Base-by-base conservation (phyloP, 2,329 filamentous ascomycete species). In the Diaporthe australafricana region DNA sequence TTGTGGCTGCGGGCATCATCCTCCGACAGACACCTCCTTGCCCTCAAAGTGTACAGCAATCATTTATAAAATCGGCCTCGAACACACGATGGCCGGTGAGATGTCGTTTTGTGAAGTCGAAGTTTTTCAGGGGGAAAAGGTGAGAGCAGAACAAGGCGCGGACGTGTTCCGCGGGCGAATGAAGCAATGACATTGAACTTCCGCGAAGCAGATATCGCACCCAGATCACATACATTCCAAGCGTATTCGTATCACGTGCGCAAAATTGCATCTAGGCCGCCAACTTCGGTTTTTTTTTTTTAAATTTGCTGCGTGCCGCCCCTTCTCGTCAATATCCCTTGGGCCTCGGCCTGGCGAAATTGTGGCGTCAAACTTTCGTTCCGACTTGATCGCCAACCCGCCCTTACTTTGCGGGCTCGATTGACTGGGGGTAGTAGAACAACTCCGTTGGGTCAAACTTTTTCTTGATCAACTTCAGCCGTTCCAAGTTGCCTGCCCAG, bases 351-450 rank as follows among this genome's bases (percentile, higher is more conserved):
- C 52, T 7, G 12, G 30, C 20, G 30, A 35, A 20, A 32, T 22
- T 55, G 30, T 55, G 52, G 52, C 52, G 32, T 35, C 20, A 25
- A 12, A 17, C 32, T n/a, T 20, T n/a, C 52, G 30, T 38, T 62
- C 22, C 56, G 22, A 4, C 11, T 17, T 45, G 5, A n/a, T 25
- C 17, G 14, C n/a, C n/a, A 25, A 5, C 63, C 53, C 45, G 45
- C 16, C 4, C 16, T 69, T 25, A 70, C 30, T 48, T 70, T 35
- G 75, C 74, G 22, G 78, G 79, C 63, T 78, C 35, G 45, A 81
- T 73, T 6, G 80, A 81, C 74, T 85, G 83, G 4, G 83, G 82
- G 42, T 83, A 82, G 74, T 83, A 81, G 47, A 85, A 84, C 16
- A 84, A 68, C 48, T 85, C 77, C 0, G 75, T 74, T 1, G 83